Evolutionary conservation across 2,329 filamentous ascomycete species (phyloP).

Genomic region (Neofusicoccum laricinum): DNA sequence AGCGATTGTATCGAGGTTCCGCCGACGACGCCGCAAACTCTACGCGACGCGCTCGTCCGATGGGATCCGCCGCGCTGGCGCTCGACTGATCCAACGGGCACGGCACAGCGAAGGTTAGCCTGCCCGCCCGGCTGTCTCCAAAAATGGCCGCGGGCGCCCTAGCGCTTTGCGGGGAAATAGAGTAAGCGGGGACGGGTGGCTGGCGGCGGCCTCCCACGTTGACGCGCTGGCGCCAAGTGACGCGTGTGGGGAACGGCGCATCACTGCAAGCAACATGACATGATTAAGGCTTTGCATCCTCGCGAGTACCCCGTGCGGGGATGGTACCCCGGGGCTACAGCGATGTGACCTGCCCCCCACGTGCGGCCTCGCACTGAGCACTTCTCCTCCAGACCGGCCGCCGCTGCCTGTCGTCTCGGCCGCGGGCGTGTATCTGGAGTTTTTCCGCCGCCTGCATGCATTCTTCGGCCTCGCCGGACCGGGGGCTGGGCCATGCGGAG

Average conservation of each 20-base stretch:
- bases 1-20: not conserved
- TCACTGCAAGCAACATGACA: slow-evolving; percentile 5
- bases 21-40: not conserved
- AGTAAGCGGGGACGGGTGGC: slow-evolving; percentile 13
- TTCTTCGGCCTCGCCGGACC: not conserved
- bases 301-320: slow-evolving; percentile 3
- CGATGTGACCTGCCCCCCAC: not conserved
- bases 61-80: not conserved
- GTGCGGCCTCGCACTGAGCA: not conserved
- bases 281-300: not conserved
- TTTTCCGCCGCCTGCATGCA: not conserved
- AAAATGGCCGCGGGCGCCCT: slow-evolving; percentile 1
- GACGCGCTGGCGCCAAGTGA: slow-evolving; percentile 1
- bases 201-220: slow-evolving; percentile 5
- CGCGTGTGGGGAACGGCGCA: slow-evolving; percentile 8
- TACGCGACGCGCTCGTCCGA: not conserved
- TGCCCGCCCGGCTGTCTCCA: not conserved
- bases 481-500: not conserved
- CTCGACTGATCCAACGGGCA: not conserved
- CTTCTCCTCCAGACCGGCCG: not conserved
- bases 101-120: not conserved
- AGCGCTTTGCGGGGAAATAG: slow-evolving; percentile 16
- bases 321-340: not conserved
- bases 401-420: not conserved
- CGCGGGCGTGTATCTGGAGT: not conserved